Evolutionary conservation across 352 stramenopile genomes (phyloP), one percentile per base, ranked within the genome.

Genomic region (Globisporangium apiculatum): DNA sequence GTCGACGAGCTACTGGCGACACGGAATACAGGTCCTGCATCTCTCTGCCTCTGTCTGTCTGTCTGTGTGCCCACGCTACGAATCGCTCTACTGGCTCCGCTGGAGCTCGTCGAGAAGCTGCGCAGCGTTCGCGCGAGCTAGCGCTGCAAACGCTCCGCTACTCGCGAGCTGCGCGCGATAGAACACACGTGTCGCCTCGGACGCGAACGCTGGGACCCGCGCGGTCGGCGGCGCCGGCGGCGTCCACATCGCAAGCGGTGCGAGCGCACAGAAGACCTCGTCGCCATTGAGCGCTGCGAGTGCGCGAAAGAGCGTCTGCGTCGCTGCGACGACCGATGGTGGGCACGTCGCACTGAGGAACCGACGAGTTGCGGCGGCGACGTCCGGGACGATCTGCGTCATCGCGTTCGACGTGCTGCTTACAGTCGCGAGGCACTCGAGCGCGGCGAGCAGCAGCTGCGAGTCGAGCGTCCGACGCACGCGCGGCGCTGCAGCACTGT

Each of bases 231-330:
- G 73, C 4, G 58, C 12, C n/a, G 67, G 73, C 2, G 80, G 80
- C 6, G 68, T 52, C 83, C 83, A 93, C 42, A 74, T 51, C 0
- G 71, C 69, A 11, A 87, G 60, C 46, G 69, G 53, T 11, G 75
- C 81, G 48, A 91, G 40, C 1, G 67, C 64, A 43, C 72, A 81
- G 53, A 93, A 90, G 7, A 91, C 80, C 60, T 90, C 75, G 51
- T 93, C 81, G 51, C 77, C 69, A 45, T 93, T 93, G 11, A 90
- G 59, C 11, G 64, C 52, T 6, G 64, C 72, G 4, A 93, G 60
- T 15, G 68, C 65, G 24, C 55, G 45, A 40, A 91, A 79, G 7
- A 90, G 57, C 7, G 72, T 56, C 8, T 71, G 68, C 0, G 75
- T 69, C 55, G 67, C 51, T 8, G 66, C 59, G 5, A 83, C 64